Percentiles rank a stretch among this genome's conserved stretches.
Conservation (phyloP, 1,139 yeast species). For the Saccharomyces pastorianus region DNA sequence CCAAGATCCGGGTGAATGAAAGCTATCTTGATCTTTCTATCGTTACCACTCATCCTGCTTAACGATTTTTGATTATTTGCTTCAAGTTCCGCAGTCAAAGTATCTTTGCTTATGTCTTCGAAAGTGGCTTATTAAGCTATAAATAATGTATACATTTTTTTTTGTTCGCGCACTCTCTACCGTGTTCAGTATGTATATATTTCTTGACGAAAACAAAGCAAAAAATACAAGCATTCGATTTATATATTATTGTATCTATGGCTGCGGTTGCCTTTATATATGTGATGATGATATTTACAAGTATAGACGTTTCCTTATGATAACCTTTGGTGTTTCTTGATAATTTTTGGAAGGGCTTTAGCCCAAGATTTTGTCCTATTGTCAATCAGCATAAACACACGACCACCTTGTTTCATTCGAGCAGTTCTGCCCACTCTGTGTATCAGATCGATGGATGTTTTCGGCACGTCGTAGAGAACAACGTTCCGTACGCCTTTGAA, state of each 20-base stretch:
- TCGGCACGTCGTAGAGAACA: constrained; percentile 77
- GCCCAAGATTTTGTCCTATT: constrained; percentile 66
- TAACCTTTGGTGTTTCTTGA: constrained; percentile 38
- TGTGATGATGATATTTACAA: background rate
- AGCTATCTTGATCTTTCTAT: constrained; percentile 46
- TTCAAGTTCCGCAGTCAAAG: no score
- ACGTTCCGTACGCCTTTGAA: constrained; percentile 78
- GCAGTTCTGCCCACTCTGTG: constrained; percentile 96
- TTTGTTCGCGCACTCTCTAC: no score
- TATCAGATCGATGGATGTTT: constrained; percentile 73
- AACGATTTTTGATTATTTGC: background rate
- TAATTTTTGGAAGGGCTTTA: constrained; percentile 68
- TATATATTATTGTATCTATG: background rate
- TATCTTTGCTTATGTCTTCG: no score
- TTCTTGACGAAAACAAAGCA: background rate
- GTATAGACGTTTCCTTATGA: constrained; percentile 5
- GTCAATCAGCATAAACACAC: constrained; percentile 70
- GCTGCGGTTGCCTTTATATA: background rate
- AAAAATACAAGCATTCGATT: background rate
- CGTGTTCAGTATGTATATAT: background rate
- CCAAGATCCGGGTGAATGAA: constrained; percentile 97
- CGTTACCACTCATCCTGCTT: background rate
- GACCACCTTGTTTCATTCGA: constrained; percentile 79
- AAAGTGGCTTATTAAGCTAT: no score
- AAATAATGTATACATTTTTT: no score